Base-by-base conservation (phyloP, 768 basidiomycete genomes). In the Gautieria morchelliformis region DNA sequence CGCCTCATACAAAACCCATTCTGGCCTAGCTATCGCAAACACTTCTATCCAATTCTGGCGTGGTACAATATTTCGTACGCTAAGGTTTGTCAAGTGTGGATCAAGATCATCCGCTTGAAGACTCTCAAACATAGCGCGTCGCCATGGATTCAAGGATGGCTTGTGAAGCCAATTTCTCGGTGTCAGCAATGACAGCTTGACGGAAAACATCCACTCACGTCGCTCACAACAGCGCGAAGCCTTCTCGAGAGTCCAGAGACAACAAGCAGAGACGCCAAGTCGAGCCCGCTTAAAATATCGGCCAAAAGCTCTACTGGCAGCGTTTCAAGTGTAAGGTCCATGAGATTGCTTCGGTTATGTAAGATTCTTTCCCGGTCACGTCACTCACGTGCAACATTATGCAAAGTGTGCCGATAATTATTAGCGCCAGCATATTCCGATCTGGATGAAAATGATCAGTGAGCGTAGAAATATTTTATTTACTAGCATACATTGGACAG, bases 21-120 rank as follows among this genome's bases (percentile, higher is more conserved):
- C 65, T 0, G 87, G 75, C 30, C 71, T 69, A 12, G 84, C 89
- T 15, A 81, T 68, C n/a, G 78, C 76, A 51, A 89, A 66, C 35
- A 90, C 82, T 56, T 88, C 85, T 51, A 91, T 76, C 84, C 86
- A 91, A 64, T 90, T 91, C 54, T 85, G 82, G 47, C 84, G 75
- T 4, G 89, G 88, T 1, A 90, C 83, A 37, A 71, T 80, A 35
- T 71, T 70, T 33, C 80, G 80, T 33, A 85, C 77, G 62, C 84
- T 80, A 24, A 91, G 75, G 60, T 83, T 78, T 59, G 71, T 76
- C 52, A 90, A 67, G 27, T 72, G 67, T 7, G 66, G 65, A 54
- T 83, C 81, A 61, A 85, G 84, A 27, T 66, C 60, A 32, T 68
- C 65, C 15, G 68, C 68, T 24, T 67, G 71, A 22, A 91, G 75